phyloP scores from a whole-genome alignment of 2,329 filamentous ascomycete species.

The Septoria petroselini region DNA sequence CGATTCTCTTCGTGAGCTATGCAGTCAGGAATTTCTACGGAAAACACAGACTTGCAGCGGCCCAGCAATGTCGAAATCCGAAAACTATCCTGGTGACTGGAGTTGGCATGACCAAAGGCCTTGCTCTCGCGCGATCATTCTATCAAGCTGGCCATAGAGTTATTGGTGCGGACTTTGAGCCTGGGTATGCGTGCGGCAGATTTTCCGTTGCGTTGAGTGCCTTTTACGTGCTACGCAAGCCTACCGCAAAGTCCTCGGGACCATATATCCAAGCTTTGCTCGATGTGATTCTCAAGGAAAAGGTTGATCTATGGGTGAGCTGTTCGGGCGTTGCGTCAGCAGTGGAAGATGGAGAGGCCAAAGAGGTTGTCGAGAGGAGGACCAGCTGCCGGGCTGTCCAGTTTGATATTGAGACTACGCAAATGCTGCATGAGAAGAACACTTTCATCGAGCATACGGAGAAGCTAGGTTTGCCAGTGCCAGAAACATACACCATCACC shows the following conservation, averaged over 20 bases:
- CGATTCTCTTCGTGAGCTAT: constrained; percentile 43
- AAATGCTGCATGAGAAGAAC: constrained; percentile 62
- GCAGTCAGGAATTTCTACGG: background rate
- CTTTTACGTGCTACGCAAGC: constrained; percentile 53
- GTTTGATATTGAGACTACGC: constrained; percentile 56
- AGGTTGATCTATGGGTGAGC: constrained; percentile 68
- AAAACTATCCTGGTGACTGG: constrained; percentile 68
- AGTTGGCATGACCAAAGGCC: constrained; percentile 68
- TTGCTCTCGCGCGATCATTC: constrained; percentile 64
- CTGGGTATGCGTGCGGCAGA: constrained; percentile 49
- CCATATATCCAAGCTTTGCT: constrained; percentile 58
- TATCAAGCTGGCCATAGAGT: constrained; percentile 63
- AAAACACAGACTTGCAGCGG: background rate
- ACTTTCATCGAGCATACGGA: constrained; percentile 60
- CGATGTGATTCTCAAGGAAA: constrained; percentile 58
- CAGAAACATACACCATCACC: constrained; percentile 51
- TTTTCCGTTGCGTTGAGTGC: constrained; percentile 56
- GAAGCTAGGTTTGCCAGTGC: constrained; percentile 50
- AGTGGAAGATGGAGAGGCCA: constrained; percentile 64
- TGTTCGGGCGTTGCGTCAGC: constrained; percentile 67
- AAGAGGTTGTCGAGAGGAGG: constrained; percentile 57
- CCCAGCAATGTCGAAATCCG: constrained; percentile 32
- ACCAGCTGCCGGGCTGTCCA: constrained; percentile 63
- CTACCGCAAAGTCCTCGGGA: constrained; percentile 35
- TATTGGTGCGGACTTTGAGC: constrained; percentile 63